A percentile compares a stretch with the other conserved stretches of the same genome.
Evolutionary conservation across 139 green algal species (phyloP).

Genomic region (Yamagishiella unicocca): DNA sequence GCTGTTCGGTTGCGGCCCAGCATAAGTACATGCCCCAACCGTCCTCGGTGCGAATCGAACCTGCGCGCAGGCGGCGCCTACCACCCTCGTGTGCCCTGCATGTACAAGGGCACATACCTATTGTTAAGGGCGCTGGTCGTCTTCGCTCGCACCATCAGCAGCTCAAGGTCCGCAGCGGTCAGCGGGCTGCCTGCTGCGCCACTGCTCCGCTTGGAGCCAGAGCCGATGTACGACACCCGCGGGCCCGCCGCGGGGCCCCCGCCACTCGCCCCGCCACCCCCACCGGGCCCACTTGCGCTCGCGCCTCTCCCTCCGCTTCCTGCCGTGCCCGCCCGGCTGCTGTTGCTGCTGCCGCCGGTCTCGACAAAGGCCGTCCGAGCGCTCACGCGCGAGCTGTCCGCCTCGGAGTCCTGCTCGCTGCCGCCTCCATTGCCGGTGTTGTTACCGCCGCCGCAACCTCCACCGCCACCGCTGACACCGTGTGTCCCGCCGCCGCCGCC

Average conservation of each 20-base stretch:
- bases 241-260: neutral
- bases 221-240: neutral
- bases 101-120: constrained; percentile 21
- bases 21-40: too few species aligned
- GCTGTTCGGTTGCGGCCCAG: too few species aligned
- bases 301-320: too few species aligned
- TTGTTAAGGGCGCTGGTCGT: constrained; percentile 38
- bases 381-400: too few species aligned
- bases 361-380: too few species aligned
- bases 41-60: too few species aligned
- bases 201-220: neutral
- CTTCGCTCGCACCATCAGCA: constrained; percentile 20
- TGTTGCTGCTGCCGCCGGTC: too few species aligned
- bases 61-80: too few species aligned
- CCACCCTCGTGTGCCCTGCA: neutral
- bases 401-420: too few species aligned
- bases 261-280: neutral
- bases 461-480: neutral
- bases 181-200: neutral
- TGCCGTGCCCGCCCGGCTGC: too few species aligned
- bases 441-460: neutral
- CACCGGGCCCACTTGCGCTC: neutral
- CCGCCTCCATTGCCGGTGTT: too few species aligned
- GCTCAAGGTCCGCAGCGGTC: constrained; percentile 9
- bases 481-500: neutral